These are phyloP conservation scores for Glycine latifolia DNA, from an alignment of 306 rosid species.

Conservation along the genomic window DNA sequence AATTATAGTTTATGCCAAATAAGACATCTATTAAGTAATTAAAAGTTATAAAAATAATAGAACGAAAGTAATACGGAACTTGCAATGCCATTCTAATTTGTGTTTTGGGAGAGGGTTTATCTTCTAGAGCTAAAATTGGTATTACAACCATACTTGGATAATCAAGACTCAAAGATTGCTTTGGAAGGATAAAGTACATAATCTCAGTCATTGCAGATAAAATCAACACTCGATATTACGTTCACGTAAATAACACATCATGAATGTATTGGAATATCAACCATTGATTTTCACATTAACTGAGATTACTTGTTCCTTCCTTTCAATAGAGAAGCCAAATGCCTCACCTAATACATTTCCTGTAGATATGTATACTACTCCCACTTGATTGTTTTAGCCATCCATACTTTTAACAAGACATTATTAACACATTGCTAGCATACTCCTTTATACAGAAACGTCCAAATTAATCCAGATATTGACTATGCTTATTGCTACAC, in stretches of 20 bases:
- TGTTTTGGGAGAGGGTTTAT: no score
- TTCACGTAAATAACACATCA: not conserved
- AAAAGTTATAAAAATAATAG: not conserved
- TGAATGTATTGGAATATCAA: not conserved
- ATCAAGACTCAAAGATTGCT: no score
- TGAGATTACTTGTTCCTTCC: not conserved
- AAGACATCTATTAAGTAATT: conserved; percentile 9
- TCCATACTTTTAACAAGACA: not conserved
- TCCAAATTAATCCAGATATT: not conserved
- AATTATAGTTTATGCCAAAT: conserved; percentile 7
- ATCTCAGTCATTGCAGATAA: not conserved
- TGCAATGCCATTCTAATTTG: no score
- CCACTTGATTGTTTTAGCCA: not conserved
- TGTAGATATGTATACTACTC: not conserved
- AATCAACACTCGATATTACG: not conserved
- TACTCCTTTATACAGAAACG: not conserved
- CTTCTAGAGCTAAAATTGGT: no score
- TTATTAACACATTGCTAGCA: not conserved
- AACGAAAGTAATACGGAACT: no score
- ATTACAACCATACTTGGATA: no score
- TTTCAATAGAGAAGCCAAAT: not conserved
- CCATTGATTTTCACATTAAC: not conserved
- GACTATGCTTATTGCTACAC: not conserved
- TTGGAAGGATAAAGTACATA: not conserved
- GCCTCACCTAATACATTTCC: not conserved